Evolutionary conservation across 305 asterid species (phyloP).

Genomic region (Solanum chacoense): DNA sequence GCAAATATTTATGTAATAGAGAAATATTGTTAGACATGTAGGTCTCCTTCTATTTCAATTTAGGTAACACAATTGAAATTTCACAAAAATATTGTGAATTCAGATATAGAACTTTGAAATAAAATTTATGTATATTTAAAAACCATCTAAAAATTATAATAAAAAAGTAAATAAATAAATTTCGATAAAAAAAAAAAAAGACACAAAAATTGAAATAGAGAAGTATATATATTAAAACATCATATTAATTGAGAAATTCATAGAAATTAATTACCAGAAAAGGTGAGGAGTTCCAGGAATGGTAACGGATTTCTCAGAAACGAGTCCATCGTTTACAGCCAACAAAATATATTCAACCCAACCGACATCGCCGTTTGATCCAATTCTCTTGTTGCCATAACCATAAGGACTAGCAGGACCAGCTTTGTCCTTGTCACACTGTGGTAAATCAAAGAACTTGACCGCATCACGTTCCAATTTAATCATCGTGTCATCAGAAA

Average conservation of each 20-base stretch:
- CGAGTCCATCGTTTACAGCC: conserved; percentile 20
- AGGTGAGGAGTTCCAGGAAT: conserved; percentile 19
- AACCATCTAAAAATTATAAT: background rate
- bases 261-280: conserved; percentile 20
- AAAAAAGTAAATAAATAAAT: background rate
- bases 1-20: background rate
- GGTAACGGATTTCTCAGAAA: conserved; percentile 5
- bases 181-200: background rate
- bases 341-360: conserved; percentile 67
- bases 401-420: conserved; percentile 53
- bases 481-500: conserved; percentile 28
- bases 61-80: background rate
- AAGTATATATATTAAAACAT: background rate
- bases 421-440: conserved; percentile 33
- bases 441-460: conserved; percentile 32
- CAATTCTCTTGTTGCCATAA: conserved; percentile 60
- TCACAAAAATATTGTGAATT: background rate
- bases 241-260: background rate
- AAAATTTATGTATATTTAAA: too few species aligned
- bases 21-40: background rate
- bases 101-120: too few species aligned
- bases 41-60: background rate
- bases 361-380: conserved; percentile 58
- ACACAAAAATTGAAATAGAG: background rate
- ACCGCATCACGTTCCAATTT: conserved; percentile 33